Evolutionary conservation across 495 filamentous ascomycete species (phyloP), one percentile per base, ranked within the genome.

Genomic region (Penicillium coffeae): DNA sequence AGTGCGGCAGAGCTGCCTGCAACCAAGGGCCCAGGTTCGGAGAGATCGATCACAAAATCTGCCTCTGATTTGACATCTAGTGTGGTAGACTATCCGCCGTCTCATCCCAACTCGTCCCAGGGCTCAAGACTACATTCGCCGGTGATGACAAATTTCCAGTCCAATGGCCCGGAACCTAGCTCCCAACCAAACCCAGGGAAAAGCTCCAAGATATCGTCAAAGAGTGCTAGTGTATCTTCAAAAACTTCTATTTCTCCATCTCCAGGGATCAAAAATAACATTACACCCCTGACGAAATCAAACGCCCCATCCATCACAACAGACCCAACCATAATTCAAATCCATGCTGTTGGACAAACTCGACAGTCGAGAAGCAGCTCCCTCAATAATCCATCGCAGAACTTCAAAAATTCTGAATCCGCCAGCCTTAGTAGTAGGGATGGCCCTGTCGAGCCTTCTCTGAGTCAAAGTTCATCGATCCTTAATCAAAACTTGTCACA

Each of bases 191-290:
- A 67, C 14, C 48, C 56, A 8, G 65, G 68, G 5, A 76, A 77
- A 48, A 69, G 74, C 19, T 79, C 78, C 9, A 81, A 78, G 41
- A 64, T 78, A 18, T 77, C 80, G 10, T 78, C 80, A 0, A 76
- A 80, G 40, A 67, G 71, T 21, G 69, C 72, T n/a, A 71, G 76
- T 45, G 60, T 74, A 39, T 72, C 75, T 12, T 77, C 79, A 1
- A 84, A 81, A 50, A 56, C 68, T 3, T 77, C 79, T 0, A 58
- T 73, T 1, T 62, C 77, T 0, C 65, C 76, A 1, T 80, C 73
- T 13, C 65, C 58, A 12, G 60, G 51, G 2, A 34, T 60, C 13
- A 76, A 73, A 51, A 52, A 66, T 22, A 66, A 57, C 32, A 54
- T 60, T 38, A 51, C 55, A n/a, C 68, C 78, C 12, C 62, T 81